Conservation (phyloP, 73 alveolate genomes). For the Diophrys appendiculata region DNA sequence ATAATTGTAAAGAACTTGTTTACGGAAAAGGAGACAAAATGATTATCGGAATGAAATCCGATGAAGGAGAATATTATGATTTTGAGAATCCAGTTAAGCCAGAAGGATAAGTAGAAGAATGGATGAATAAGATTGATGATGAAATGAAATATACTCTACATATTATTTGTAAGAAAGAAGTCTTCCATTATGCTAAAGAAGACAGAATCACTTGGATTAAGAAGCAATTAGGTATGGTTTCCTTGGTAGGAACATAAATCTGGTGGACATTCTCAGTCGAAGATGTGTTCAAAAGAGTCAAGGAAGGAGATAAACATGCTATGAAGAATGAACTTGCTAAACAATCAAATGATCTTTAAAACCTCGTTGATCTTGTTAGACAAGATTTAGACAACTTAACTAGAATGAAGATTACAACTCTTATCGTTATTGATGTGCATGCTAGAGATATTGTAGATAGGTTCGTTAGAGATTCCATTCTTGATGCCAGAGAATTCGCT, state of each 20-base stretch:
- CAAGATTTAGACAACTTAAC: conserved; percentile 84
- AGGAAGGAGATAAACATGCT: conserved; percentile 99
- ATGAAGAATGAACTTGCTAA: conserved; percentile 96
- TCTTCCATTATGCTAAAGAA: conserved; percentile 93
- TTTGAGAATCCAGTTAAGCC: conserved; percentile 95
- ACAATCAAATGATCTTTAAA: conserved; percentile 90
- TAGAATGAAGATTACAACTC: conserved; percentile 93
- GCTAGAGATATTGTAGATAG: conserved; percentile 98
- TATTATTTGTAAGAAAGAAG: conserved; percentile 88
- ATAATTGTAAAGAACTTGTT: conserved; percentile 96
- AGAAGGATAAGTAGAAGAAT: conserved; percentile 94
- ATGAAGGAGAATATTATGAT: conserved; percentile 97
- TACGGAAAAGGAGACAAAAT: conserved; percentile 86
- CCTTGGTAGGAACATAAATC: conserved; percentile 96
- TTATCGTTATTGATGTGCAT: conserved; percentile 98
- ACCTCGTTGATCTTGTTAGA: conserved; percentile 96
- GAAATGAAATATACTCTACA: conserved; percentile 96
- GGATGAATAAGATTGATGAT: conserved; percentile 98
- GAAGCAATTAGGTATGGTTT: conserved; percentile 96
- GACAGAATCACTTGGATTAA: conserved; percentile 96
- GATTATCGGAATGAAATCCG: conserved; percentile 97
- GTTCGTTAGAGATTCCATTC: conserved; percentile 93
- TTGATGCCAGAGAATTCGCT: conserved; percentile 98
- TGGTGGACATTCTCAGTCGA: conserved; percentile 99
- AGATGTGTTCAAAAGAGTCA: conserved; percentile 98